Evolutionary conservation across 1,284 basidiomycete genomes (phyloP), one percentile per base, ranked within the genome.

Genomic region (Trichosporon asahii): DNA sequence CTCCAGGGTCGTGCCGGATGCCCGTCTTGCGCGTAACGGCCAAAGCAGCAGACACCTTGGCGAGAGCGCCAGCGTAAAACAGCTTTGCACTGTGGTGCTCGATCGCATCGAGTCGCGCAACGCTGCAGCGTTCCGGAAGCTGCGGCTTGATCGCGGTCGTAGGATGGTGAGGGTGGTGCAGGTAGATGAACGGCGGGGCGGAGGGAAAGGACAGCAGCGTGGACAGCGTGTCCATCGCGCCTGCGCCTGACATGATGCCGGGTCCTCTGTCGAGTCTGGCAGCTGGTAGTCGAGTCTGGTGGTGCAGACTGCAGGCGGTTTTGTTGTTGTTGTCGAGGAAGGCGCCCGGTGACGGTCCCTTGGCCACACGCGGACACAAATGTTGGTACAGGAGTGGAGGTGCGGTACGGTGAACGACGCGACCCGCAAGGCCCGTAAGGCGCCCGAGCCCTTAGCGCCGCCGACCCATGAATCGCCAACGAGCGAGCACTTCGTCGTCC

Each of bases 141-240:
- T 44, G 63, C 9, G 72, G 72, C 33, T 65, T 64, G 12, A 75
- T 46, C 1, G 71, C 61, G 12, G 74, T 46, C 84, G 85, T 9
- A 83, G 84, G 25, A 86, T 87, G 75, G 84, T 85, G 55, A 5
- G 88, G 85, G 80, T 92, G 90, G 73, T 90, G 88, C 35, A 93
- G 79, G 79, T 89, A 90, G 71, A 92, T 86, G 79, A 92, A 92
- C 0, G 88, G 85, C 2, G 90, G 89, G 2, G 89, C 85, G 67
- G 82, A 70, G 1, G 75, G 68, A 84, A 2, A 84, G 80, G 85
- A 85, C 11, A 90, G 80, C 11, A 91, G 85, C 1, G 85, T 81
- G 1, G 82, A 80, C 55, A 90, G 75, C 6, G 69, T 69, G n/a
- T 74, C 72, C 67, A 76, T 73, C 2, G 53, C 31, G n/a, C n/a